Conservation (phyloP, 768 basidiomycete species). For the Floccularia luteovirens region DNA sequence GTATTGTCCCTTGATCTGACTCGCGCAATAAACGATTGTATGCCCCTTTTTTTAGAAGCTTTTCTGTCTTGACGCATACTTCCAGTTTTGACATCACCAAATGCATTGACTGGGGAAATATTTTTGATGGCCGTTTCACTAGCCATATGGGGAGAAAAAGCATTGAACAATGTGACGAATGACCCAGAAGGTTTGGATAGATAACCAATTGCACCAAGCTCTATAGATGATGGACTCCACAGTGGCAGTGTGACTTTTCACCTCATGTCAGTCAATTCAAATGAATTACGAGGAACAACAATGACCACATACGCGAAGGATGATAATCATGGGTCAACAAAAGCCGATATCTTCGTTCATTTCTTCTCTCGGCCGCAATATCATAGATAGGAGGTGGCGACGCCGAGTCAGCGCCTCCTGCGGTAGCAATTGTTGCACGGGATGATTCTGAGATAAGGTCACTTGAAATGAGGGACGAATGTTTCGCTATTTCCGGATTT, state of each 20-base stretch:
- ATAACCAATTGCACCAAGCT: conserved; percentile 76
- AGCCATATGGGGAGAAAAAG: conserved; percentile 43
- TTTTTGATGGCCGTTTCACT: conserved; percentile 30
- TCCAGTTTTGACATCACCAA: conserved; percentile 46
- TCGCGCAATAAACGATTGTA: conserved; percentile 41
- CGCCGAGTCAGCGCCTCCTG: conserved; percentile 35
- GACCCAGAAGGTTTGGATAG: conserved; percentile 55
- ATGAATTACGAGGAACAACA: background rate
- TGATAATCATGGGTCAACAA: conserved; percentile 64
- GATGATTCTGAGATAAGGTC: too few relatives aligned
- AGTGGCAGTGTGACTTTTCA: conserved; percentile 54
- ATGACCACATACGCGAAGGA: conserved; percentile 44
- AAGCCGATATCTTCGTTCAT: conserved; percentile 65
- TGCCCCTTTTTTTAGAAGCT: conserved; percentile 45
- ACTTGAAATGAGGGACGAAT: too few relatives aligned
- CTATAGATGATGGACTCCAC: conserved; percentile 61
- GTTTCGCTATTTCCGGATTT: too few relatives aligned
- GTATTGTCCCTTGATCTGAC: conserved; percentile 25
- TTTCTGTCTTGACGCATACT: conserved; percentile 50
- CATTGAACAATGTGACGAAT: conserved; percentile 75
- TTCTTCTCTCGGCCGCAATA: conserved; percentile 30
- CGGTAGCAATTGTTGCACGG: too few relatives aligned
- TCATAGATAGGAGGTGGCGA: conserved; percentile 36
- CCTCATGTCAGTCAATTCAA: background rate
- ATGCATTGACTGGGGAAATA: conserved; percentile 57